phyloP scores from a whole-genome alignment of 768 basidiomycete genomes.

The Macrolepiota albuminosa region DNA sequence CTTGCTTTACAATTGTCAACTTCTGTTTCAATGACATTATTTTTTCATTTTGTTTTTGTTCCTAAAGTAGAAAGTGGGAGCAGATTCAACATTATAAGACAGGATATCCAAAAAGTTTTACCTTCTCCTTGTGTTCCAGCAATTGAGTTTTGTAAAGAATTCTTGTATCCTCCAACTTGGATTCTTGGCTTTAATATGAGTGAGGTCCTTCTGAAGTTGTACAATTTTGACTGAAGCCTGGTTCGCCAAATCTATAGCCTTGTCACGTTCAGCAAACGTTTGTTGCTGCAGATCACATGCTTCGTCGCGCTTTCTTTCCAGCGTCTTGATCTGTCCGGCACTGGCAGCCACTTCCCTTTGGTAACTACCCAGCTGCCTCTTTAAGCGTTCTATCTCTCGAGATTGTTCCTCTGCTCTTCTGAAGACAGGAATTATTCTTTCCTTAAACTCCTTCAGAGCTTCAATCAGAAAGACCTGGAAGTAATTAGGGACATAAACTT shows the following conservation, averaged over 20 bases:
- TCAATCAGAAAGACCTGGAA: constrained; percentile 27
- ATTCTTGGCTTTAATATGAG: constrained; percentile 16
- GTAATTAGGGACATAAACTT: background rate
- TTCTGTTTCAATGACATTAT: constrained; percentile 11
- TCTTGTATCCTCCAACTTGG: constrained; percentile 24
- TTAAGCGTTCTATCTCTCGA: constrained; percentile 21
- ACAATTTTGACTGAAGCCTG: constrained; percentile 21
- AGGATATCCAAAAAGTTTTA: constrained; percentile 1
- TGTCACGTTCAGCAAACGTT: constrained; percentile 20
- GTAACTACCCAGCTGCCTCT: constrained; percentile 12
- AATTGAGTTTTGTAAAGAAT: constrained; percentile 25
- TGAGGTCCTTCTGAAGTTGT: constrained; percentile 13
- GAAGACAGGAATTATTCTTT: constrained; percentile 37
- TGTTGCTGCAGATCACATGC: constrained; percentile 14
- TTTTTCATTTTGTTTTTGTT: constrained; percentile 9
- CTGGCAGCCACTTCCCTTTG: constrained; percentile 6
- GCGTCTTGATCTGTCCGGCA: background rate
- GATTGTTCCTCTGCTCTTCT: constrained; percentile 23
- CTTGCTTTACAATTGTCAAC: constrained; percentile 12
- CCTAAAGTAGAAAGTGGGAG: background rate
- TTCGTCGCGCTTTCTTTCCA: constrained; percentile 19
- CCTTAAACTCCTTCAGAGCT: constrained; percentile 35
- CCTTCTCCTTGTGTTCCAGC: constrained; percentile 13
- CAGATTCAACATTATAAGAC: background rate
- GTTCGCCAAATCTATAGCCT: constrained; percentile 25